Evolutionary conservation across 805 yeast genomes (phyloP), one percentile per base, ranked within the genome.

Genomic region (Candida dajiaensis): DNA sequence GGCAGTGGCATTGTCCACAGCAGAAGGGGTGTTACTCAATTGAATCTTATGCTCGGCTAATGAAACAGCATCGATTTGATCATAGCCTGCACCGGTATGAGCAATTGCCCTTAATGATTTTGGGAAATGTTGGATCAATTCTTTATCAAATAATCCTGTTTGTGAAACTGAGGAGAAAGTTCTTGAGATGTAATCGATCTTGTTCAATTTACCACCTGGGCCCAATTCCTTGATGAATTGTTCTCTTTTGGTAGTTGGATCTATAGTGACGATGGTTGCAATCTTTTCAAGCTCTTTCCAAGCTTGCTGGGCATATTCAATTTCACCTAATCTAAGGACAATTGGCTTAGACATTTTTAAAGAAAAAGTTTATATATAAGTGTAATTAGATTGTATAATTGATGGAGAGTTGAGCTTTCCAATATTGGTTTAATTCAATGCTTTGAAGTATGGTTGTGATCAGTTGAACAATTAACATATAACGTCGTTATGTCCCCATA

Each of bases 51-150:
- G 68, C 20, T 67, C 69, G 4, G 73, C 68, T 50, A 81, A 74
- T 18, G 78, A 75, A 21, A 67, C 68, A 4, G 77, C 73, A 52
- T 83, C 86, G 39, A 83, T 69, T 63, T 83, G 89, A 59, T 84
- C 92, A 63, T 84, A 83, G 5, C 86, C 90, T 0, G 92, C 92
- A 47, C 90, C 90, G 49, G 73, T 67, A 61, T 83, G 88, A 50
- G 78, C 69, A 13, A 84, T 66, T 13, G 77, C 67, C 48, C 71
- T 70, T 7, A 84, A 70, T 0, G 79, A 61, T 2, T 64, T 46
- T 4, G 92, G 92, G 45, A 84, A 68, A 23, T 72, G 71, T 10
- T 63, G 52, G 19, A 78, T 72, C 51, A 84, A 60, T 53, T 84
- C 89, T 42, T 69, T 74, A 59, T 84, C 89, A 51, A 84, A 79